These are phyloP conservation scores for Periconia digitata DNA, from an alignment of 2,329 filamentous ascomycete genomes.

Conservation along the genomic window DNA sequence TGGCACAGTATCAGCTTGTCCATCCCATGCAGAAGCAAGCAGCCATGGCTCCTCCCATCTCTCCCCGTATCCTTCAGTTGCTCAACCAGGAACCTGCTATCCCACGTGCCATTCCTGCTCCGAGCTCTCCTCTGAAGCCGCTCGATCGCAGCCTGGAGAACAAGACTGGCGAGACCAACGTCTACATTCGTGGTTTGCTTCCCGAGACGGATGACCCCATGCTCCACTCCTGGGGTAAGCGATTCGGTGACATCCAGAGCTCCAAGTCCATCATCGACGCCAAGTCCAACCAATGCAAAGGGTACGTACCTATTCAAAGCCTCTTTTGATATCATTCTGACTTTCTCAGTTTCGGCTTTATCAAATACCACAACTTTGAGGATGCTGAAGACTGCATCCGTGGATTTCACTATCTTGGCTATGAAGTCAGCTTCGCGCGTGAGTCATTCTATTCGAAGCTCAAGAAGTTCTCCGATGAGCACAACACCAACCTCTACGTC, in stretches of 20 bases:
- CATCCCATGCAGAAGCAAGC: slow-evolving; percentile 42
- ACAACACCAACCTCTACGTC: slow-evolving; percentile 94
- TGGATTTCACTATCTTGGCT: slow-evolving; percentile 90
- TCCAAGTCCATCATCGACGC: slow-evolving; percentile 99
- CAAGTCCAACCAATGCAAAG: slow-evolving; percentile 91
- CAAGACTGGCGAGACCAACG: slow-evolving; percentile 91
- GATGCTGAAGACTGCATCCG: slow-evolving; percentile 96
- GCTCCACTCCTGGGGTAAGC: slow-evolving; percentile 75
- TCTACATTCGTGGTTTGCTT: slow-evolving; percentile 95
- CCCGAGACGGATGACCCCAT: slow-evolving; percentile 94
- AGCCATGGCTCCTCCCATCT: slow-evolving; percentile 42
- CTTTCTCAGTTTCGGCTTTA: slow-evolving; percentile 81
- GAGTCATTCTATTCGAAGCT: slow-evolving; percentile 98
- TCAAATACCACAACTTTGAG: slow-evolving; percentile 85
- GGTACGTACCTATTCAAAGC: slow-evolving; percentile 57
- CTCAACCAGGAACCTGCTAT: slow-evolving; percentile 74
- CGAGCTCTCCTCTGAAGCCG: slow-evolving; percentile 82
- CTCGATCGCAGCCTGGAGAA: slow-evolving; percentile 95
- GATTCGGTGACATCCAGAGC: slow-evolving; percentile 92
- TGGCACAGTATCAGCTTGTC: slow-evolving; percentile 49
- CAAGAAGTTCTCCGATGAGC: slow-evolving; percentile 88
- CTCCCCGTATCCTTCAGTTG: slow-evolving; percentile 49
- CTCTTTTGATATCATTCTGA: slow-evolving; percentile 8
- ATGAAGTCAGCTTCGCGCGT: slow-evolving; percentile 95
- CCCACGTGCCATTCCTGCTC: slow-evolving; percentile 85